phyloP scores from a whole-genome alignment of 2,329 filamentous ascomycete genomes.

The Hymenoscyphus fraxineus region DNA sequence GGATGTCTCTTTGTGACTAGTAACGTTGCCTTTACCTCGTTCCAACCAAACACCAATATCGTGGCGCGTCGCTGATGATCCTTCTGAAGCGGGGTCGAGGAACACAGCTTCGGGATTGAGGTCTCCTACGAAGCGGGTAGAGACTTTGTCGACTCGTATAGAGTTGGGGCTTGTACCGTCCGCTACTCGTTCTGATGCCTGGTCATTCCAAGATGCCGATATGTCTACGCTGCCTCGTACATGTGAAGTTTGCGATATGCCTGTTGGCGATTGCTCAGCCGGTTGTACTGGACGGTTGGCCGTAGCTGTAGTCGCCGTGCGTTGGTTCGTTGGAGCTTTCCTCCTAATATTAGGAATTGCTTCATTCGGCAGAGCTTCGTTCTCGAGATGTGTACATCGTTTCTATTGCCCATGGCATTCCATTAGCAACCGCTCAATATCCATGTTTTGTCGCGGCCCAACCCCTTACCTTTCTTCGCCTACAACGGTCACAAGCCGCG shows the following conservation, averaged over 20 bases:
- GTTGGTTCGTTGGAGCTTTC: neutral
- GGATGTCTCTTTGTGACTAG: neutral
- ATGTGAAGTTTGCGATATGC: neutral
- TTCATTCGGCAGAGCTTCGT: neutral
- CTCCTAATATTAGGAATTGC: neutral
- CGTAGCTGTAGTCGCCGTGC: neutral
- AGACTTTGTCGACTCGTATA: neutral
- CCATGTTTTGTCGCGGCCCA: no score
- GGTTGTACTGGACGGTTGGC: no score
- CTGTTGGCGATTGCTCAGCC: neutral
- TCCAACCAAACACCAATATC: conserved; percentile 9
- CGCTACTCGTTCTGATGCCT: neutral
- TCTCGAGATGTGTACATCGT: conserved; percentile 5
- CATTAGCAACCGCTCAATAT: neutral
- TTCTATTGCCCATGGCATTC: neutral
- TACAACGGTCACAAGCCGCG: conserved; percentile 6
- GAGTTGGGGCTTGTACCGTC: neutral
- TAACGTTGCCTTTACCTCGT: neutral
- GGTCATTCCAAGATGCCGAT: neutral
- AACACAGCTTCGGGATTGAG: conserved; percentile 10
- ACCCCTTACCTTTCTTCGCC: conserved; percentile 6
- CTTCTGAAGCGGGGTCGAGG: neutral
- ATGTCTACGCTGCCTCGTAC: neutral
- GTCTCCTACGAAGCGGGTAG: conserved; percentile 8
- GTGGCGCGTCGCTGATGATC: neutral